These are phyloP conservation scores for Crotalaria pallida DNA, from an alignment of 306 rosid species.

Conservation along the genomic window DNA sequence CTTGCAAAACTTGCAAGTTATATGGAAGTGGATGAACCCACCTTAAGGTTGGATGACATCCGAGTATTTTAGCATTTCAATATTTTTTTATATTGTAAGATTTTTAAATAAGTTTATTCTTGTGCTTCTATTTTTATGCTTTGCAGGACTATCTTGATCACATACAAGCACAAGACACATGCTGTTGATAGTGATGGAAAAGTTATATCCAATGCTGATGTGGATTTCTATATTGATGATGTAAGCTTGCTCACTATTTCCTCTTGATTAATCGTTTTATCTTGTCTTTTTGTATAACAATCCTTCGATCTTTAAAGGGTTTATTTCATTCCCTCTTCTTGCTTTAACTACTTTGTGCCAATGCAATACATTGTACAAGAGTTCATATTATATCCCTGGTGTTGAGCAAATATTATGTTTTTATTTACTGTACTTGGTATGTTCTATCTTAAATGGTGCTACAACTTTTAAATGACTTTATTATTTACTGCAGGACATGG, in stretches of 20 bases:
- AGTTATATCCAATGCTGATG: slow-evolving; percentile 75
- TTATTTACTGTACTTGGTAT: not conserved
- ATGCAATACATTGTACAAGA: not conserved
- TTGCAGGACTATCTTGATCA: slow-evolving; percentile 80
- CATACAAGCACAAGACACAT: slow-evolving; percentile 95
- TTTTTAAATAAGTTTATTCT: not conserved
- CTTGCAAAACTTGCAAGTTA: slow-evolving; percentile 81
- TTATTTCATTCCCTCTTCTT: slow-evolving; percentile 1
- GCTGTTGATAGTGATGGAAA: slow-evolving; percentile 75
- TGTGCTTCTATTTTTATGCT: slow-evolving; percentile 14
- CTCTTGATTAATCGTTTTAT: not conserved
- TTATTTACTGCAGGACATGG: slow-evolving; percentile 55
- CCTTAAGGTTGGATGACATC: slow-evolving; percentile 57
- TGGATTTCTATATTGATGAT: slow-evolving; percentile 84
- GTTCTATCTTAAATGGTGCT: not conserved
- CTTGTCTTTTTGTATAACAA: not conserved
- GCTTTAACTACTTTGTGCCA: not conserved
- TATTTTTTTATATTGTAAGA: too few species aligned
- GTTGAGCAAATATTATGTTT: not conserved
- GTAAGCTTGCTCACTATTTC: slow-evolving; percentile 37
- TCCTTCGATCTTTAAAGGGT: not conserved
- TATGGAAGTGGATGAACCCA: slow-evolving; percentile 95
- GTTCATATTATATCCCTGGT: not conserved
- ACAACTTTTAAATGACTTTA: not conserved
- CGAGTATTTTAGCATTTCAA: not conserved